Base-by-base conservation (phyloP, 2,329 filamentous ascomycete genomes). In the Ophiosphaerella korrae region DNA sequence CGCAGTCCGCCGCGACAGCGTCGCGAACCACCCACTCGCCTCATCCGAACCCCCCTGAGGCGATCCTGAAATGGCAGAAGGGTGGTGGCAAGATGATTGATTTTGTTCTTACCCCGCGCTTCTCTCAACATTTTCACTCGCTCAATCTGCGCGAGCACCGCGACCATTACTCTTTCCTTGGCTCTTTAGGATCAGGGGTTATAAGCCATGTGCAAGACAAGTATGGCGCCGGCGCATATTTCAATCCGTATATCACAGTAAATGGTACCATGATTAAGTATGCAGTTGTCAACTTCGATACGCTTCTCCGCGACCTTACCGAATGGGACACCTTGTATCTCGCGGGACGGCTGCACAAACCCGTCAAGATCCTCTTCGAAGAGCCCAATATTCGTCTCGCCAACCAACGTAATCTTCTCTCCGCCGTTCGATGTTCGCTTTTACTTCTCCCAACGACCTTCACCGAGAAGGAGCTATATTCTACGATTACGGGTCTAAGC, bases 251-350 rank as follows among this genome's bases (percentile, higher is more conserved):
- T 71, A 85, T 99, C 42, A 93, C 89, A 2, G 87, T 97, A 53
- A 96, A 97, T 66, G 95, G 94, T 35, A 95, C 92, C 55, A 82
- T 97, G 67, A 94, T 99, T 75, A 99, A 99, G 76, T 99, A 99
- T 66, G 94, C 93, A 16, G 94, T 99, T 18, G 95, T 97, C 37
- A 96, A 95, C 66, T 83, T 97, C 59, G 87, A 95, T 68, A 97
- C 92, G 2, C 80, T 99, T 13, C 92, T 91, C 64, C 83, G 82
- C 36, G 94, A 99, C 71, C 82, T 99, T 21, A 88, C 86, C 26
- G 86, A 92, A 51, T 99, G 94, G 94, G 87, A 96, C 56, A 96
- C 91, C 0, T 80, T 99, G 23, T 99, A 99, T 74, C 84, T 99
- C n/a, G 94, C 95, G 5, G 94, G 94, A 3, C 89, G 94, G 31